phyloP scores from a whole-genome alignment of 371 early-diverging fungal species.

The Neoconidiobolus thromboides region DNA sequence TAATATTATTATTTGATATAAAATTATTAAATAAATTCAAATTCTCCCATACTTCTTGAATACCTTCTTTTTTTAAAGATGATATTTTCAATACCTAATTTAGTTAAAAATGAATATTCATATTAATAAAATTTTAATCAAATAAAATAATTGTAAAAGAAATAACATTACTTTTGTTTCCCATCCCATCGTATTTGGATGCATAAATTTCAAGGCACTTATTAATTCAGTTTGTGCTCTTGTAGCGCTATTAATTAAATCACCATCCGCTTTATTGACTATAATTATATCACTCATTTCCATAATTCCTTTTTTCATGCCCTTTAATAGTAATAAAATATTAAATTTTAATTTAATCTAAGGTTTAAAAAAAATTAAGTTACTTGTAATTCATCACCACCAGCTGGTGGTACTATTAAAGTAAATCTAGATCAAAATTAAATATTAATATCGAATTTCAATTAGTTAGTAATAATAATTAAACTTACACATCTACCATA shows the following conservation, averaged over 20 bases:
- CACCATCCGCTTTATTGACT: slow-evolving; percentile 62
- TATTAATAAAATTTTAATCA: not conserved
- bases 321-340: slow-evolving; percentile 13
- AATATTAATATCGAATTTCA: not conserved
- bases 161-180: slow-evolving; percentile 14
- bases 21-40: slow-evolving; percentile 31
- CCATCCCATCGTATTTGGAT: slow-evolving; percentile 17
- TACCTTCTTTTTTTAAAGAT: slow-evolving; percentile 28
- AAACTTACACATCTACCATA: slow-evolving; percentile 54
- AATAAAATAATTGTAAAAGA: not conserved
- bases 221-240: slow-evolving; percentile 40
- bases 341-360: not conserved
- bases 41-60: slow-evolving; percentile 41
- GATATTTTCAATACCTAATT: slow-evolving; percentile 34
- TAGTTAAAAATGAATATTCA: slow-evolving; percentile 9
- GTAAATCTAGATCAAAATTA: slow-evolving; percentile 8
- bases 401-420: slow-evolving; percentile 13
- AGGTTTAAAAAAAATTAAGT: no score
- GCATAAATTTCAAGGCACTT: slow-evolving; percentile 35
- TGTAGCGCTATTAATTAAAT: slow-evolving; percentile 32
- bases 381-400: slow-evolving; percentile 11
- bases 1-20: slow-evolving; percentile 8
- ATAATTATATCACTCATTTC: slow-evolving; percentile 57
- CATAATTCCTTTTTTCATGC: slow-evolving; percentile 67
- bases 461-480: not conserved